Base-by-base conservation (phyloP, 2,329 filamentous ascomycete species). In the Fusarium sp. region DNA sequence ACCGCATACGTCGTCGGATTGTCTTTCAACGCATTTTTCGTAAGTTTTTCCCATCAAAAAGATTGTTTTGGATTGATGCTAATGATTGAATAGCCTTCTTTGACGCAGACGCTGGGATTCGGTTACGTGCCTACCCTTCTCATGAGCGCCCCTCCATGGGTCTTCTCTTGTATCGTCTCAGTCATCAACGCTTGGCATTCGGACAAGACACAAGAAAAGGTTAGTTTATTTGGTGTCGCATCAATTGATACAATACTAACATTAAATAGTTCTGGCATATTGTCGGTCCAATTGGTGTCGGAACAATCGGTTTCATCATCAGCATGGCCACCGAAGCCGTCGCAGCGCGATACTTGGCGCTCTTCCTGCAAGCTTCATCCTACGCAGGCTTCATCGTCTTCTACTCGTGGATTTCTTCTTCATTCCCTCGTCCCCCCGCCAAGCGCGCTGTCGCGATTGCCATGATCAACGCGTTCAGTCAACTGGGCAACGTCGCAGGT, bases 381-480 rank as follows among this genome's bases (percentile, higher is more conserved):
- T 89, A 89, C 66, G 86, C 87, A 0, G 86, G 85, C 25, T 86
- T 85, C 78, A 86, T 87, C 74, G 85, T 88, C 52, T 85, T 87
- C 67, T 86, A 86, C 76, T 86, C 85, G 1, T 88, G 86, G 86
- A 88, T 88, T 73, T 83, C 82, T 53, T 85, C 84, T 0, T 86
- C 84, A 0, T 86, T 87, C 78, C 87, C 87, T 0, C 85, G 87
- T 2, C 87, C 86, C 0, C 87, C 86, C 0, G 87, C 87, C 4
- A 89, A 89, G 81, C 85, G 87, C 34, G 87, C 87, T 12, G 87
- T 88, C 3, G 87, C 86, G 21, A 86, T 89, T 45, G 87, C 87
- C 58, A 82, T 89, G 76, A 85, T 89, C 80, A 89, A 89, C 75
- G 86, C 82, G 60, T 85, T 86, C 77, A 83, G 82, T 42, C 86